A percentile compares a stretch with the other conserved stretches of the same genome.
Evolutionary conservation across 805 yeast species (phyloP).

Genomic region (Pichia pseudocactophila): DNA sequence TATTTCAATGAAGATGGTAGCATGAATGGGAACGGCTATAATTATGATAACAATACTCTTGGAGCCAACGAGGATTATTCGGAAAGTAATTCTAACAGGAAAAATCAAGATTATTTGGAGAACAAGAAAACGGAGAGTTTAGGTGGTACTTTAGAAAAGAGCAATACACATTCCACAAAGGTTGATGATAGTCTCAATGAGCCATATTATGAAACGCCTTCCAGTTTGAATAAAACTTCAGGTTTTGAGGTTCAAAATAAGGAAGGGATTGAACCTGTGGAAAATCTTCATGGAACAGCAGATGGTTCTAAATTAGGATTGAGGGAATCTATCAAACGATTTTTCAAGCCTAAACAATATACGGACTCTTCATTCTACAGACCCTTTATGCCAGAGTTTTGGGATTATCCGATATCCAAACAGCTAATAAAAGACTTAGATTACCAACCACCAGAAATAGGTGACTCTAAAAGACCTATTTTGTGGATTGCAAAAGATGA

Average conservation of each 20-base stretch:
- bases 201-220: not conserved
- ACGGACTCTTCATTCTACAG: slow-evolving; percentile 23
- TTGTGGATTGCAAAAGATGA: slow-evolving; percentile 67
- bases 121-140: not conserved
- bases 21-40: not conserved
- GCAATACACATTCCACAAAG: not conserved
- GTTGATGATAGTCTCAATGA: not conserved
- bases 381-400: slow-evolving; percentile 31
- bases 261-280: slow-evolving; percentile 1
- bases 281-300: not conserved
- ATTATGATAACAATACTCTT: not conserved
- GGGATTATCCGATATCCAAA: slow-evolving; percentile 14
- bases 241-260: not conserved
- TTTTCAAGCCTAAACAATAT: slow-evolving; percentile 24
- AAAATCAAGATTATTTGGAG: not conserved
- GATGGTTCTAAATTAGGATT: not conserved
- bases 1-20: slow-evolving; percentile 17
- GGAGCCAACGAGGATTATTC: not conserved
- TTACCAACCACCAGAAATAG: slow-evolving; percentile 50
- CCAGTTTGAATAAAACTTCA: not conserved
- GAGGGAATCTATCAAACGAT: slow-evolving; percentile 12
- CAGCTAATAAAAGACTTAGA: slow-evolving; percentile 9
- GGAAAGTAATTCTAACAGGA: no score
- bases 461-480: slow-evolving; percentile 43
- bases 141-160: slow-evolving; percentile 3